Base-by-base conservation (phyloP, 768 basidiomycete genomes). In the Strobilomyces dryophilus region DNA sequence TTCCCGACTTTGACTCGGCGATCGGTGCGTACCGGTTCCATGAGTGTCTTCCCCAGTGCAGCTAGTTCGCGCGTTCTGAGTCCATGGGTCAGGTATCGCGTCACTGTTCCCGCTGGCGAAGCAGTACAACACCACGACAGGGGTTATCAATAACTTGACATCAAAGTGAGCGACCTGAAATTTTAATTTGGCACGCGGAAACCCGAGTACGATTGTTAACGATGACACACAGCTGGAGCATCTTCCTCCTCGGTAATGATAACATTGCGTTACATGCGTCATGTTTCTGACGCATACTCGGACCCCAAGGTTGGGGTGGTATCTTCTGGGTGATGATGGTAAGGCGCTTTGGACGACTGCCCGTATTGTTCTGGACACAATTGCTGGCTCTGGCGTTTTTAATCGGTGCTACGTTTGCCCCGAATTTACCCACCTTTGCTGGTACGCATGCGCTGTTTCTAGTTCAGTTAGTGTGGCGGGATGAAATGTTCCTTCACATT, bases 1-100 rank as follows among this genome's bases (percentile, higher is more conserved):
- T 80, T 5, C 81, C 81, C 6, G 80, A 82, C 52, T 81, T 82
- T 54, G 71, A 75, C 52, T 81, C 79, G 2, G 78, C 73, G 0
- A 74, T 78, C 24, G 81, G 80, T 77, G 8, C 10, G 68, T 53
- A 35, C 67, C 24, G 9, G 18, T 44, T 26, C 15, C 14, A 9
- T 35, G 32, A 18, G 5, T 14, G 1, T 17, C 18, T 1, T 7
- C 8, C 4, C n/a, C 9, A 4, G 18, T 20, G 11, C 39, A 17
- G 4, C 8, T 1, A 3, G 5, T 35, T 56, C 32, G 39, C 0
- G 34, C 8, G 35, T 26, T 11, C 20, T 24, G 24, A 8, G 12
- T 8, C n/a, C 45, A 35, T 39, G 50, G 17, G 26, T 41, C 49
- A 78, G 77, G 78, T 51, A 82, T 82, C 49, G 79, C 80, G 12